Evolutionary conservation across 192 early-diverging fungal species (phyloP).

Genomic region (Coemansia sp.): DNA sequence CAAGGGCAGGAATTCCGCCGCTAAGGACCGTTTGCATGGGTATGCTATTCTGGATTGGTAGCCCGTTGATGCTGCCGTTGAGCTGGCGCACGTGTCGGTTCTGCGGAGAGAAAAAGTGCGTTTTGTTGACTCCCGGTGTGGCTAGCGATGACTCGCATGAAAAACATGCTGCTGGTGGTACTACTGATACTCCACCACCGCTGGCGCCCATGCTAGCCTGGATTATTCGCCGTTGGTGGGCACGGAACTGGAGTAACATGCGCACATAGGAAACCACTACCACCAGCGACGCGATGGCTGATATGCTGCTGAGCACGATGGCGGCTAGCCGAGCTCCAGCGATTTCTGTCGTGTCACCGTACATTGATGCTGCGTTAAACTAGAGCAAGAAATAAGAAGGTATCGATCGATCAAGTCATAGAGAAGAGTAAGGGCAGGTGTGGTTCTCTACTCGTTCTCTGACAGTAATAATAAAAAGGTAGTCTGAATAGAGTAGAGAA

Average conservation of each 20-base stretch:
- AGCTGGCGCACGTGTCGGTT: neutral
- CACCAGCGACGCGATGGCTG: constrained; percentile 28
- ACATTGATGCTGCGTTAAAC: neutral
- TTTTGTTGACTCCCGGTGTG: constrained; percentile 25
- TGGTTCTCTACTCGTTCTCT: too few relatives aligned
- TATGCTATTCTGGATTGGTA: neutral
- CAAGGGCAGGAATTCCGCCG: neutral
- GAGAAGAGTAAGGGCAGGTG: too few relatives aligned
- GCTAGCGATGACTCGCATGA: constrained; percentile 46
- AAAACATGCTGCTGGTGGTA: constrained; percentile 21
- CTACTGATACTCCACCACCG: neutral
- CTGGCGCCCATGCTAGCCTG: constrained; percentile 12
- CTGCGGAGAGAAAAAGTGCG: constrained; percentile 17
- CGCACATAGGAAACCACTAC: constrained; percentile 41
- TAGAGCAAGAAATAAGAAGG: neutral
- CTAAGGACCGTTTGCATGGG: neutral
- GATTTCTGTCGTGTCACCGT: constrained; percentile 1
- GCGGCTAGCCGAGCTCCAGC: constrained; percentile 29
- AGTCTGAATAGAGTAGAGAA: neutral
- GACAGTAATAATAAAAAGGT: neutral
- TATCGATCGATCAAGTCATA: neutral
- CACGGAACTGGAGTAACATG: constrained; percentile 23
- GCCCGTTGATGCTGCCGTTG: neutral
- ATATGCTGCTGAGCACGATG: constrained; percentile 39
- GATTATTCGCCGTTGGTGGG: constrained; percentile 43